phyloP scores from a whole-genome alignment of 2,329 filamentous ascomycete genomes.

The Amauroascus verrucosus region DNA sequence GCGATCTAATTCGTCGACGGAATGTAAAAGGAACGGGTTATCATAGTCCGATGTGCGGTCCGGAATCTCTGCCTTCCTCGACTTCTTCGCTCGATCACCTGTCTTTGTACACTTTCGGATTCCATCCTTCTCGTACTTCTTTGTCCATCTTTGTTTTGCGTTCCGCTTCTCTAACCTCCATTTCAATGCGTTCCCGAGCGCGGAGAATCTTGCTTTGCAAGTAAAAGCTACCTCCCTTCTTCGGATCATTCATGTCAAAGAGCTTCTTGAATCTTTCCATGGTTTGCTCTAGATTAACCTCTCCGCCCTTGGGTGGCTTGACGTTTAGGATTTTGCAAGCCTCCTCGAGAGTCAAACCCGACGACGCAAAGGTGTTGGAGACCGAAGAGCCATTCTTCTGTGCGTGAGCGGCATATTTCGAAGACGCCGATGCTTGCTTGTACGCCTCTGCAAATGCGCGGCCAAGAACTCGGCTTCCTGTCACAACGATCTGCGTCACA shows the following conservation, averaged over 20 bases:
- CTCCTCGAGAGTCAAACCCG: conserved; percentile 85
- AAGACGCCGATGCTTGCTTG: conserved; percentile 83
- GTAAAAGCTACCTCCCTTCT: conserved; percentile 96
- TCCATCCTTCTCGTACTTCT: conserved; percentile 77
- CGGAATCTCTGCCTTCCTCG: background rate
- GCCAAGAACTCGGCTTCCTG: conserved; percentile 81
- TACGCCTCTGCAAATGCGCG: conserved; percentile 91
- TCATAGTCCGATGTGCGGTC: background rate
- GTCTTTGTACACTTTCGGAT: conserved; percentile 90
- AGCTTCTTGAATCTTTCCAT: conserved; percentile 84
- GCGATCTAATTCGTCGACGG: background rate
- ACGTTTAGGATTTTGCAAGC: conserved; percentile 97
- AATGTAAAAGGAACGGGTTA: background rate
- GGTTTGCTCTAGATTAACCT: conserved; percentile 68
- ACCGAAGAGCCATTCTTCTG: conserved; percentile 46
- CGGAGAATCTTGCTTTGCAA: conserved; percentile 92
- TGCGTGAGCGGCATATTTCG: conserved; percentile 66
- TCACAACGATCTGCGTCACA: conserved; percentile 84
- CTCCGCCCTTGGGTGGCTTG: conserved; percentile 68
- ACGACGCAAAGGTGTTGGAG: conserved; percentile 48
- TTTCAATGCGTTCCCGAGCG: conserved; percentile 83
- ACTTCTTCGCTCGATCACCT: conserved; percentile 38
- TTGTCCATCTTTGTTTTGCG: conserved; percentile 64
- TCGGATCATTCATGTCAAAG: conserved; percentile 87
- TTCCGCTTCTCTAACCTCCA: conserved; percentile 63